A percentile compares a stretch with the other conserved stretches of the same genome.
These are phyloP conservation scores for Plasmodium fragile DNA, from an alignment of 169 alveolate species.

Conservation along the genomic window DNA sequence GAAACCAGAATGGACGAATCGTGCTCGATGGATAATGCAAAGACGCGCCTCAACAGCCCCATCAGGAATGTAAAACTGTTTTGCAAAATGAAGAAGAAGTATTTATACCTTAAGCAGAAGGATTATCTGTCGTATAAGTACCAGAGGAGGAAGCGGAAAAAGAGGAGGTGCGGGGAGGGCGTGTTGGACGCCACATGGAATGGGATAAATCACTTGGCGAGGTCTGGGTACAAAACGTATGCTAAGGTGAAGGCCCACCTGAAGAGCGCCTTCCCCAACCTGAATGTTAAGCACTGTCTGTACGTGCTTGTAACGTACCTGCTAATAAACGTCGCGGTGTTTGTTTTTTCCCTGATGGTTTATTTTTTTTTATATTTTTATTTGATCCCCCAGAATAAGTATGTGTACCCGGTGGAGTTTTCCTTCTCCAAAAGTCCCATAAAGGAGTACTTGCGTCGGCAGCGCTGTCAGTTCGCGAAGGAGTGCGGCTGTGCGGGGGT, in stretches of 20 bases:
- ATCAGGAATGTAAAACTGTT: slow-evolving; percentile 20
- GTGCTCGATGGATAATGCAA: background rate
- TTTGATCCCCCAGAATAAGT: slow-evolving; percentile 56
- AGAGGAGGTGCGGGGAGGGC: background rate
- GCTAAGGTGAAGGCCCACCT: background rate
- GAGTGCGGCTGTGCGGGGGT: background rate
- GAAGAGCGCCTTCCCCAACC: background rate
- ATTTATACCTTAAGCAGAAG: background rate
- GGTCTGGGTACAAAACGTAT: background rate
- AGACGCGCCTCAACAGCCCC: background rate
- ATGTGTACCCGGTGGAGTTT: slow-evolving; percentile 30
- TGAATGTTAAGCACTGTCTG: slow-evolving; percentile 21
- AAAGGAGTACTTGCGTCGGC: slow-evolving; percentile 30
- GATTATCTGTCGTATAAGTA: background rate
- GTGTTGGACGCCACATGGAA: background rate
- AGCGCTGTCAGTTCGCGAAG: background rate
- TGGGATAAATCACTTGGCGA: background rate
- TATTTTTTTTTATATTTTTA: slow-evolving; percentile 45
- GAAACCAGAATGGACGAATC: background rate
- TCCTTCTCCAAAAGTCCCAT: slow-evolving; percentile 30
- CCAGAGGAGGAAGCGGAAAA: slow-evolving; percentile 1
- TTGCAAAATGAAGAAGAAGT: slow-evolving; percentile 49
- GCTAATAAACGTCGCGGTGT: slow-evolving; percentile 15
- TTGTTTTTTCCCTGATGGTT: slow-evolving; percentile 23
- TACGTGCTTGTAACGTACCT: slow-evolving; percentile 20